phyloP scores from a whole-genome alignment of 2,329 filamentous ascomycete species.

The Alternaria tenuissima region DNA sequence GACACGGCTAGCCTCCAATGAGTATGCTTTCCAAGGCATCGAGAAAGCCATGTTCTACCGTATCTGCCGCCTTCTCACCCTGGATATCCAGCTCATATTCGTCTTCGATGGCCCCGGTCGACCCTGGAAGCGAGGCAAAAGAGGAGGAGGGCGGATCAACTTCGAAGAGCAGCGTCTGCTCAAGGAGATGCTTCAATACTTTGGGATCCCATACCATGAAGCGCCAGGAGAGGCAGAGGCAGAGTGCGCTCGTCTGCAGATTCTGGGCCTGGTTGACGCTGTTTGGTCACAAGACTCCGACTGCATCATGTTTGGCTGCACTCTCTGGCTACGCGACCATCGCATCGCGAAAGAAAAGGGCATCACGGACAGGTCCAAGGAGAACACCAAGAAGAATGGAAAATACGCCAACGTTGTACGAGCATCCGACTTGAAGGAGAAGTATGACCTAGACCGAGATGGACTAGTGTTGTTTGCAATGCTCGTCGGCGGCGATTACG shows the following conservation, averaged over 20 bases:
- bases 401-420: constrained; percentile 45
- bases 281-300: constrained; percentile 61
- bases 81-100: constrained; percentile 62
- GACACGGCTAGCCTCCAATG: constrained; percentile 26
- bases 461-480: constrained; percentile 53
- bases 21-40: constrained; percentile 51
- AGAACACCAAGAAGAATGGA: constrained; percentile 44
- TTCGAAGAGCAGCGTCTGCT: constrained; percentile 44
- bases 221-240: constrained; percentile 60
- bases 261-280: constrained; percentile 56
- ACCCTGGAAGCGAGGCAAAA: constrained; percentile 47
- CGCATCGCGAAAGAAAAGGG: constrained; percentile 35
- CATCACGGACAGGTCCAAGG: constrained; percentile 30
- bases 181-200: constrained; percentile 48
- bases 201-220: constrained; percentile 55
- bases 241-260: constrained; percentile 58
- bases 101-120: constrained; percentile 63
- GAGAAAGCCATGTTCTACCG: constrained; percentile 54
- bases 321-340: constrained; percentile 51
- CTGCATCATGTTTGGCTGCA: constrained; percentile 58
- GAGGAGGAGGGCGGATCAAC: constrained; percentile 43
- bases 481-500: constrained; percentile 54
- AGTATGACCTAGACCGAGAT: constrained; percentile 45
- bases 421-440: constrained; percentile 35
- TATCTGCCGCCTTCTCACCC: constrained; percentile 56